phyloP scores from a whole-genome alignment of 1,284 basidiomycete genomes.

The Apiotrichum akiyoshidainum region DNA sequence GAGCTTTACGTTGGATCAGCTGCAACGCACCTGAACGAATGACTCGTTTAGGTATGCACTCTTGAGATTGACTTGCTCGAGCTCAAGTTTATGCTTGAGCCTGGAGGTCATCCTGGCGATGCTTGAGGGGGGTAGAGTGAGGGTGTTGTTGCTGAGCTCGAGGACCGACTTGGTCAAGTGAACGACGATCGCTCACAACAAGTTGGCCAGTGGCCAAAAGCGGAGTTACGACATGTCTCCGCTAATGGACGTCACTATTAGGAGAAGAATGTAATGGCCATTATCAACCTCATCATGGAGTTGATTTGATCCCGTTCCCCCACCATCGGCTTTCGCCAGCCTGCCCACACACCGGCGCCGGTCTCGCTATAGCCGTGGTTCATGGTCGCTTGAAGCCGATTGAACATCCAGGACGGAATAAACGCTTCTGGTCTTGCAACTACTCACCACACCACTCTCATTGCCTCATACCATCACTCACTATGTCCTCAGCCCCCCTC shows the following conservation, averaged over 20 bases:
- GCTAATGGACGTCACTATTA: not conserved
- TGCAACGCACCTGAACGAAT: slow-evolving; percentile 71
- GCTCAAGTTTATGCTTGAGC: slow-evolving; percentile 64
- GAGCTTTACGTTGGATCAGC: not conserved
- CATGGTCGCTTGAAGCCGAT: too few relatives aligned
- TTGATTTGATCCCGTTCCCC: not conserved
- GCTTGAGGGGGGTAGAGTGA: not conserved
- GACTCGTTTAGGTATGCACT: slow-evolving; percentile 76
- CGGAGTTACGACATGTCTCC: not conserved
- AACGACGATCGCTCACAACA: not conserved
- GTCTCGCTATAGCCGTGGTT: not conserved
- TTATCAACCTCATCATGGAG: not conserved
- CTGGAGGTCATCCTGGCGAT: slow-evolving; percentile 53
- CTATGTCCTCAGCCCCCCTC: not conserved
- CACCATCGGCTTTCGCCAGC: not conserved
- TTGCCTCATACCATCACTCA: not conserved
- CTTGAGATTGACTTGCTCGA: slow-evolving; percentile 71
- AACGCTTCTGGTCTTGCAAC: too few relatives aligned
- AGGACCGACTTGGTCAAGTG: not conserved
- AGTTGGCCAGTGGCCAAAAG: not conserved
- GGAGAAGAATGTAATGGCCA: not conserved
- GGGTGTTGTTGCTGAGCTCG: not conserved
- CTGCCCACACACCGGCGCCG: too few relatives aligned
- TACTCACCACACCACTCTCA: not conserved
- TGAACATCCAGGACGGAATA: too few relatives aligned